Evolutionary conservation across 306 rosid species (phyloP).

Genomic region (Heteromeles arbutifolia): DNA sequence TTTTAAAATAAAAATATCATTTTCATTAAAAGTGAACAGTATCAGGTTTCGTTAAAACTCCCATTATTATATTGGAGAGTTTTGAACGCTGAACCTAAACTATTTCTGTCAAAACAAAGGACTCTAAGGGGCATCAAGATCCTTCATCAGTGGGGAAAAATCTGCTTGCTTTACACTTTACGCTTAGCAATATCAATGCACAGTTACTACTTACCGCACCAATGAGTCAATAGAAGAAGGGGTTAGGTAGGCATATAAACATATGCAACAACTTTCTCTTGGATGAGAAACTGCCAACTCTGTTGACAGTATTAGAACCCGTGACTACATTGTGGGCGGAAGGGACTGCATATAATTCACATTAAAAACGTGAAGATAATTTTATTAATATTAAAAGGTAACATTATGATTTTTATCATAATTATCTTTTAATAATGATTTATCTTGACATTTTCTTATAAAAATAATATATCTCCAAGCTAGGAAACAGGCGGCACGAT

Average conservation of each 20-base stretch:
- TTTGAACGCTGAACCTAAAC: no score
- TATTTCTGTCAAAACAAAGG: neutral
- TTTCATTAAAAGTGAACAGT: no score
- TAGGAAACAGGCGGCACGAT: no score
- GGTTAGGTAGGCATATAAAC: neutral
- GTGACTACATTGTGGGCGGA: neutral
- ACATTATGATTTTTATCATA: no score
- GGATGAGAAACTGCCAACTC: neutral
- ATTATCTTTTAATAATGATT: no score
- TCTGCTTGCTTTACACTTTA: neutral
- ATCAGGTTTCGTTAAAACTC: no score
- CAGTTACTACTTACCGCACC: neutral
- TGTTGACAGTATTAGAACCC: no score
- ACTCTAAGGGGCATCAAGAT: neutral
- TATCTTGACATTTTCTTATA: no score
- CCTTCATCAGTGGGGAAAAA: neutral
- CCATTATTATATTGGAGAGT: no score
- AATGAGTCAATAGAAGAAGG: neutral
- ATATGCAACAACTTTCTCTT: neutral
- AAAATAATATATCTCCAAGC: no score
- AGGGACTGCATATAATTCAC: neutral
- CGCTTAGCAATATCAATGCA: neutral
- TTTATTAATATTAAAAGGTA: no score
- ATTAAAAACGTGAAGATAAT: neutral
- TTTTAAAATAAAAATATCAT: no score